Evolutionary conservation across 2,329 filamentous ascomycete genomes (phyloP).

Genomic region (Geosmithia putterillii): DNA sequence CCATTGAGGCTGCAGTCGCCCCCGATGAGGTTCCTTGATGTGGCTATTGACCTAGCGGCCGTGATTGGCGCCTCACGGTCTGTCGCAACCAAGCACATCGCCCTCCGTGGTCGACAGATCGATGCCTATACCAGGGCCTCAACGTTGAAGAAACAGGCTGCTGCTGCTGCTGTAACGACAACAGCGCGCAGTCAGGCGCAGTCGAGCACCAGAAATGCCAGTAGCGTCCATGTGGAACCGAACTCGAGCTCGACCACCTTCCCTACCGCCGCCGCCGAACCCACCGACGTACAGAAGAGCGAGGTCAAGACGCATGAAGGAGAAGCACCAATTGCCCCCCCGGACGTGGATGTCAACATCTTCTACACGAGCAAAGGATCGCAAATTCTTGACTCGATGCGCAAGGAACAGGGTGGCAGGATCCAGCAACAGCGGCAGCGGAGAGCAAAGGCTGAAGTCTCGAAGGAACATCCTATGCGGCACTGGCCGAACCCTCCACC

Average conservation of each 20-base stretch:
- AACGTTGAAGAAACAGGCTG: conserved; percentile 8
- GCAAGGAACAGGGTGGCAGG: conserved; percentile 11
- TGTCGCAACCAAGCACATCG: conserved; percentile 51
- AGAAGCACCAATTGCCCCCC: conserved; percentile 11
- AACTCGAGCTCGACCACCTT: background rate
- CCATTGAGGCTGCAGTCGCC: conserved; percentile 9
- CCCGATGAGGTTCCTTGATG: conserved; percentile 50
- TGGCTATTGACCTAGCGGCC: conserved; percentile 55
- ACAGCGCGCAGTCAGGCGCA: background rate
- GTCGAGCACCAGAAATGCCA: background rate
- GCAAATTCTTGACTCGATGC: conserved; percentile 26
- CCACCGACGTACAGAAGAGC: background rate
- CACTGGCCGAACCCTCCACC: conserved; percentile 2
- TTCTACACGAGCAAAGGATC: conserved; percentile 35
- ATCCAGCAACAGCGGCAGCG: conserved; percentile 2
- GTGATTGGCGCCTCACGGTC: conserved; percentile 58
- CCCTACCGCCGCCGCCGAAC: background rate
- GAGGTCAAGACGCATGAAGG: conserved; percentile 6
- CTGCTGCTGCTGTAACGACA: background rate
- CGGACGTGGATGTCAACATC: conserved; percentile 30
- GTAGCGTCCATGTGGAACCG: background rate
- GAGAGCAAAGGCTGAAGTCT: conserved; percentile 7
- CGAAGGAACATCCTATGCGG: conserved; percentile 24
- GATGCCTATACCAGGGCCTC: conserved; percentile 36
- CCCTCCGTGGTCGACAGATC: conserved; percentile 41